Percentiles rank a stretch among this genome's conserved stretches.
Conservation (phyloP, 2,329 filamentous ascomycete species). For the Daldinia sp. region DNA sequence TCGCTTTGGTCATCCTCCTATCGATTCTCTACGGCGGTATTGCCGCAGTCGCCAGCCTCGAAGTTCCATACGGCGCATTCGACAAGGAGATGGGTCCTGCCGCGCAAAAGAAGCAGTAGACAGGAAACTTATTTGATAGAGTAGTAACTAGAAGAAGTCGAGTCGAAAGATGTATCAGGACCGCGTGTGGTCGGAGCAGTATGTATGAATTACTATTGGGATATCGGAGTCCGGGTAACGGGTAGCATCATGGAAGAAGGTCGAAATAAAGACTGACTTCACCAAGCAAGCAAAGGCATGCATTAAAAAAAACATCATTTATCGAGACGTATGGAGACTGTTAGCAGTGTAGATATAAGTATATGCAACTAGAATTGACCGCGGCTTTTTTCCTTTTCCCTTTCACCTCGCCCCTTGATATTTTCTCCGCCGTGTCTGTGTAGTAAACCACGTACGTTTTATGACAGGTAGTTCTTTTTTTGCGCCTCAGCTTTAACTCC, state of each 20-base stretch:
- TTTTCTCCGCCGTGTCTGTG: conserved; percentile 4
- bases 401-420: conserved; percentile 1
- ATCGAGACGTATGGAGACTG: conserved; percentile 24
- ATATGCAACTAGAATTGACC: conserved; percentile 36
- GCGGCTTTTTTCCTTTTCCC: conserved; percentile 13
- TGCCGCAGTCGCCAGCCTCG: conserved; percentile 76
- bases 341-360: conserved; percentile 21
- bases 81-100: conserved; percentile 95
- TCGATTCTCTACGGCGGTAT: conserved; percentile 82
- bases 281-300: not conserved
- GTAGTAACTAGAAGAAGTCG: not conserved
- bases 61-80: conserved; percentile 94
- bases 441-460: not conserved
- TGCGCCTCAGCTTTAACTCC: conserved; percentile 19
- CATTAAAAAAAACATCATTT: conserved; percentile 5
- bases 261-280: conserved; percentile 13
- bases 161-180: conserved; percentile 14
- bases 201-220: conserved; percentile 34
- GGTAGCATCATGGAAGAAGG: conserved; percentile 26
- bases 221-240: conserved; percentile 35
- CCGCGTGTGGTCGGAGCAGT: conserved; percentile 19
- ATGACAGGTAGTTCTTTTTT: not conserved
- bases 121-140: conserved; percentile 25
- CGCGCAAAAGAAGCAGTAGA: conserved; percentile 82
- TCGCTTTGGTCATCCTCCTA: conserved; percentile 75